Base-by-base conservation (phyloP, 805 yeast species). In the Ogataea paradorogensis region DNA sequence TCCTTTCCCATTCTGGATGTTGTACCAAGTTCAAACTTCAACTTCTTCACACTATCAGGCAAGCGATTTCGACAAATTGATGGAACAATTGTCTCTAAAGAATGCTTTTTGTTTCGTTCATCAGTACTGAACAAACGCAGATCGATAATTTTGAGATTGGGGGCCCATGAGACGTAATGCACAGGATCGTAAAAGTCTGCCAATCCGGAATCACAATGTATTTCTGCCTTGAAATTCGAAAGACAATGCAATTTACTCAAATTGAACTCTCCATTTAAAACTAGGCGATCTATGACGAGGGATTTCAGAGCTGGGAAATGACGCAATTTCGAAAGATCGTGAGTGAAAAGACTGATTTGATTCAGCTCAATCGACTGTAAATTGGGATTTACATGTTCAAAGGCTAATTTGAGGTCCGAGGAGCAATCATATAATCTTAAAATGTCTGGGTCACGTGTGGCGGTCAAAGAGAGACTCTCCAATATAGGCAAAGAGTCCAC, bases 1-100 rank as follows among this genome's bases (percentile, higher is more conserved):
- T 45, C 48, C 9, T 38, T 45, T 2, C 45, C 48, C 6, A 40
- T 29, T n/a, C 37, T 40, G 7, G 46, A 45, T 11, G 26, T 30
- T 13, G 46, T 41, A 20, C 39, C 40, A 14, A 45, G 22, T 5
- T 15, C 9, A 2, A 41, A 6, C 10, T 38, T 18, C 23, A 45
- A 28, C 3, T 24, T 16, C n/a, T 24, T 10, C 10, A 45, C 38
- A 11, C 27, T n/a, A 4, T 15, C 7, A 6, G 48, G 48, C 11
- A 45, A 29, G 11, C 25, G 30, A 25, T 18, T 34, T 7, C 16
- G 30, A 14, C 43, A 27, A 4, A 45, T 9, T 9, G 20, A 15
- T 6, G 40, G 40, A 7, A 46, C 22, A 31, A 46, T 10, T 7
- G 32, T 26, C 20, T 38, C 38, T 28, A 46, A 26, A 3, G 46